Conservation (phyloP, 2,329 filamentous ascomycete genomes). For the Monosporascus sp. region DNA sequence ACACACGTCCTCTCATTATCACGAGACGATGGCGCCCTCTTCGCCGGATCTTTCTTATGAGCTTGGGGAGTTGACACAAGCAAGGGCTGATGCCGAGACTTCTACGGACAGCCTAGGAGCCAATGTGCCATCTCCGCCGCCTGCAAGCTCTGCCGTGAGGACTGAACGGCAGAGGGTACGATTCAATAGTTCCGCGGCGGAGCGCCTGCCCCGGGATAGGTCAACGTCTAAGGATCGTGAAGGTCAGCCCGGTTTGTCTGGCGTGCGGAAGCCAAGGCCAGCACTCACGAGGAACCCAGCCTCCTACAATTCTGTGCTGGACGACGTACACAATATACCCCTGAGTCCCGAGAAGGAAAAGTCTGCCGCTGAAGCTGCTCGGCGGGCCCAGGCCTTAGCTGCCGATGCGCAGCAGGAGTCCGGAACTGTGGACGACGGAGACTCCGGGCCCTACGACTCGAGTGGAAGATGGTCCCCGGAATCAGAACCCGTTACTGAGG, state of each 20-base stretch:
- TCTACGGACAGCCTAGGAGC: not conserved
- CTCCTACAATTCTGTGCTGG: constrained; percentile 26
- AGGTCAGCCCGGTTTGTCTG: constrained; percentile 2
- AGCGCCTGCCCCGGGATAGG: constrained; percentile 1
- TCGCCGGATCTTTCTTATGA: not conserved
- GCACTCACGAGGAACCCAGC: constrained; percentile 32
- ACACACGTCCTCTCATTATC: not conserved
- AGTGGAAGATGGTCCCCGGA: constrained; percentile 15
- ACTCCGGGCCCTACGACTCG: constrained; percentile 21
- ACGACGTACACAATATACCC: constrained; percentile 14
- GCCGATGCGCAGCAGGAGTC: constrained; percentile 27
- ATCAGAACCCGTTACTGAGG: constrained; percentile 7
- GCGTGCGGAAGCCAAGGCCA: constrained; percentile 25
- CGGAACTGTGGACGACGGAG: constrained; percentile 8
- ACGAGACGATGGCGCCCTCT: not conserved
- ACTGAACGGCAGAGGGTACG: constrained; percentile 11
- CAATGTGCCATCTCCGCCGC: not conserved
- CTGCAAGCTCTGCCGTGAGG: not conserved
- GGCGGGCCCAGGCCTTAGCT: constrained; percentile 32
- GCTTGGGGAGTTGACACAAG: not conserved
- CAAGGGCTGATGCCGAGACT: not conserved
- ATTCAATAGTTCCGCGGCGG: constrained; percentile 7
- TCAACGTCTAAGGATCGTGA: not conserved
- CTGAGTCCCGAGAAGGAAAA: constrained; percentile 5
- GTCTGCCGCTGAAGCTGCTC: constrained; percentile 32